phyloP scores from a whole-genome alignment of 495 filamentous ascomycete species.

The Xylaria cubensis region DNA sequence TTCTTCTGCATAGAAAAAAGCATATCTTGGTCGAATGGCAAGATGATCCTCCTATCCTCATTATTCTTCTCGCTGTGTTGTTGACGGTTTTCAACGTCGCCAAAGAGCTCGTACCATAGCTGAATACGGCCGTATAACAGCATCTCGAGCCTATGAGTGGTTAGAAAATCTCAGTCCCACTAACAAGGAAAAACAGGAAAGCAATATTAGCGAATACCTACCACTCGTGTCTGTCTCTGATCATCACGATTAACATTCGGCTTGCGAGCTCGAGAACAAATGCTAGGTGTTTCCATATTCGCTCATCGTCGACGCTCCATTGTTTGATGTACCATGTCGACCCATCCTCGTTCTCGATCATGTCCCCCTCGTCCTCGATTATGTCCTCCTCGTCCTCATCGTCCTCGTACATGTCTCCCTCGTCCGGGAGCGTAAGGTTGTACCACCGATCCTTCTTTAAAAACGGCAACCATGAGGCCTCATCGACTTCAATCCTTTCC shows the following conservation, averaged over 20 bases:
- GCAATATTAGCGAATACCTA: background rate
- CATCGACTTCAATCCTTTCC: conserved; percentile 4
- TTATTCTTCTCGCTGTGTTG: background rate
- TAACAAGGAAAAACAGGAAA: too few species aligned
- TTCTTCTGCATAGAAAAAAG: background rate
- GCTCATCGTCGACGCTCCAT: conserved; percentile 10
- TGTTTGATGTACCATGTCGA: background rate
- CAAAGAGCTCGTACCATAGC: background rate
- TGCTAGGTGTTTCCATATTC: background rate
- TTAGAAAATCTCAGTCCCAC: background rate
- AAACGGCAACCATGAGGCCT: conserved; percentile 2
- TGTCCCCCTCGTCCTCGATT: too few species aligned
- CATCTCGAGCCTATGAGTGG: background rate
- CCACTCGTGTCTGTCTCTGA: conserved; percentile 5
- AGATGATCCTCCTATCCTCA: background rate
- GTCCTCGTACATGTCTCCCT: too few species aligned
- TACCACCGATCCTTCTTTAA: conserved; percentile 4
- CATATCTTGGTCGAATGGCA: background rate
- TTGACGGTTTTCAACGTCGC: background rate
- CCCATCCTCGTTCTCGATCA: background rate
- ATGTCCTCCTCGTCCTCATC: too few species aligned
- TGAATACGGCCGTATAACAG: conserved; percentile 1
- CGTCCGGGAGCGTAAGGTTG: background rate
- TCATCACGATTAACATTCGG: background rate
- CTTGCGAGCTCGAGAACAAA: conserved; percentile 9